Percentiles rank a stretch among this genome's conserved stretches.
phyloP scores from a whole-genome alignment of 2,329 filamentous ascomycete genomes.

The Penicillium sp. region DNA sequence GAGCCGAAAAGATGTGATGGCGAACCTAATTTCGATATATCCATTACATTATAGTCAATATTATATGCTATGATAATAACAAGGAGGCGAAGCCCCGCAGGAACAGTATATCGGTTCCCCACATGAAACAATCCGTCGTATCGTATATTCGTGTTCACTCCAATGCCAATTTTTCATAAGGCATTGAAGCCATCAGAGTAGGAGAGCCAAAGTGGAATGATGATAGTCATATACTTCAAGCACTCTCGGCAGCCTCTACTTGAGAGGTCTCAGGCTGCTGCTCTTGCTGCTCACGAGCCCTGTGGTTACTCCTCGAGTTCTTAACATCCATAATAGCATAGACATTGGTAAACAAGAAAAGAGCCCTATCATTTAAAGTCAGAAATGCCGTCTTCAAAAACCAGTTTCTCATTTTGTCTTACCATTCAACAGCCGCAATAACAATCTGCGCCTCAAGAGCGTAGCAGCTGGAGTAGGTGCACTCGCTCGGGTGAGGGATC shows the following conservation, averaged over 20 bases:
- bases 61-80: background rate
- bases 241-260: constrained; percentile 4
- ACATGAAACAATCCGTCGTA: background rate
- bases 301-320: constrained; percentile 19
- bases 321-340: constrained; percentile 22
- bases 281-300: constrained; percentile 6
- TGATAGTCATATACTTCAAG: background rate
- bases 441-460: constrained; percentile 21
- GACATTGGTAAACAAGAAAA: constrained; percentile 23
- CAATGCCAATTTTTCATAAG: background rate
- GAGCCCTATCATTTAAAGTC: constrained; percentile 16
- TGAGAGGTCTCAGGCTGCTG: background rate
- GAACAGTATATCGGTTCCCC: background rate
- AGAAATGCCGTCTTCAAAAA: background rate
- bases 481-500: constrained; percentile 19
- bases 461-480: constrained; percentile 20
- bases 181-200: background rate
- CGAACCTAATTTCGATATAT: too few relatives aligned
- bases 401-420: background rate
- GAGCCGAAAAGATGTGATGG: too few relatives aligned
- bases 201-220: background rate
- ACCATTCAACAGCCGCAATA: constrained; percentile 25
- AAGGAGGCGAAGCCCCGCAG: background rate
- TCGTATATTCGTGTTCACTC: background rate
- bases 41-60: background rate